Evolutionary conservation across 179 eudicot species (phyloP), one percentile per base, ranked within the genome.

Genomic region (Beta corolliflora): DNA sequence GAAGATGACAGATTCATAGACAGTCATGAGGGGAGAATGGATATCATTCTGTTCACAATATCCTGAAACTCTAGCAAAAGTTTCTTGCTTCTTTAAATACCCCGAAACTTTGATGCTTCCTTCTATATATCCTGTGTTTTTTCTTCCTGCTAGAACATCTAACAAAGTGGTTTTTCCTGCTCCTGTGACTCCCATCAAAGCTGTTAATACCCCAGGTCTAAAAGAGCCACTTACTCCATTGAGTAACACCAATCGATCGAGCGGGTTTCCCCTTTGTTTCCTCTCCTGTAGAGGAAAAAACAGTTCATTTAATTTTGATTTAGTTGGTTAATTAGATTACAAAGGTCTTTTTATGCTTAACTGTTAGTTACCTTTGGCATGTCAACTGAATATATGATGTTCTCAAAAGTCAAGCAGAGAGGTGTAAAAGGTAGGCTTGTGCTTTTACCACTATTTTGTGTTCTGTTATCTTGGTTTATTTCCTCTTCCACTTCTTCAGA

Each of bases 341-440:
- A 48, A 48, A 7, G 10, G 53, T 48, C 9, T 48, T 48, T 48
- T 7, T 36, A 36, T 36, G 41, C 41, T 36, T 36, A 36, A 36
- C 41, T 36, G 41, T 5, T 23, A 55, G 10, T 54, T 81, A 83
- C 88, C 89, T 79, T 76, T 29, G 89, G 89, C 89, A 87, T 87
- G 76, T 87, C 85, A 76, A 87, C 87, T 0, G 87, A 84, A 73
- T 87, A 87, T 13, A 21, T 60, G 68, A 84, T 77, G 74, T 87
- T 79, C 70, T 87, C 87, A 80, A 87, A 87, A 69, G 89, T 84
- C 29, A 87, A 66, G 77, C 82, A 84, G 15, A 76, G 79, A 18
- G 85, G 89, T 61, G 76, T 78, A 68, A 84, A 87, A 6, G 87
- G 87, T 23, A 87, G 77, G 76, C 77, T 60, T 73, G 78, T 76